Evolutionary conservation across 495 filamentous ascomycete genomes (phyloP), one percentile per base, ranked within the genome.

Genomic region (Neurospora pannonica): DNA sequence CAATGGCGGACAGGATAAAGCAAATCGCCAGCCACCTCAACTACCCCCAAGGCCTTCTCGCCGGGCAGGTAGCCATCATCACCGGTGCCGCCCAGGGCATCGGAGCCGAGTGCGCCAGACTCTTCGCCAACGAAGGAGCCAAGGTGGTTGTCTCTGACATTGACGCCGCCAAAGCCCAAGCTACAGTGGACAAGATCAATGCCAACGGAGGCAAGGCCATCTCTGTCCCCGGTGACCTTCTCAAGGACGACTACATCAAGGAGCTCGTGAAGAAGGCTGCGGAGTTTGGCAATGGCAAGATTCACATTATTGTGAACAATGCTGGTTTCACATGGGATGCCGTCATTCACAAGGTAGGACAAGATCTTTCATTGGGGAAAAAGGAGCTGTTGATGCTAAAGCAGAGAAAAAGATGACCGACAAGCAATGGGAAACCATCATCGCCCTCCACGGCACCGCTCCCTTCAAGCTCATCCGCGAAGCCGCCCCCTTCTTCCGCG

Each of bases 1-100:
- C 13, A 2, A 89, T 88, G 87, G 75, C 86, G 28, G 84, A 90
- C 79, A 87, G 91, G 75, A 83, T 91, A 74, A 81, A 82, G 71
- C 93, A 95, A 80, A 87, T 95, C 72, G 87, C 90, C 75, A 86
- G 86, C 72, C 93, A 95, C 80, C 89, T 95, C 75, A 93, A 92
- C 85, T 95, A 89, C 85, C 92, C 93, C 17, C 86, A 88, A 77
- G 94, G 93, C 71, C 85, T 96, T 75, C 89, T 96, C 17, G 87
- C 87, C 46, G 90, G 90, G 72, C 92, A 96, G 82, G 88, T 91
- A n/a, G 93, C 93, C 78, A 95, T 97, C 81, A 90, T 97, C 78
- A 97, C 94, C 40, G 94, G 94, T 70, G 88, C 89, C 19, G 94
- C 91, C n/a, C 93, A 97, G 83, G 94, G 94, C 77, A 97, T 97